Conservation (phyloP, 305 asterid species). For the Stenogyne calaminthoides region DNA sequence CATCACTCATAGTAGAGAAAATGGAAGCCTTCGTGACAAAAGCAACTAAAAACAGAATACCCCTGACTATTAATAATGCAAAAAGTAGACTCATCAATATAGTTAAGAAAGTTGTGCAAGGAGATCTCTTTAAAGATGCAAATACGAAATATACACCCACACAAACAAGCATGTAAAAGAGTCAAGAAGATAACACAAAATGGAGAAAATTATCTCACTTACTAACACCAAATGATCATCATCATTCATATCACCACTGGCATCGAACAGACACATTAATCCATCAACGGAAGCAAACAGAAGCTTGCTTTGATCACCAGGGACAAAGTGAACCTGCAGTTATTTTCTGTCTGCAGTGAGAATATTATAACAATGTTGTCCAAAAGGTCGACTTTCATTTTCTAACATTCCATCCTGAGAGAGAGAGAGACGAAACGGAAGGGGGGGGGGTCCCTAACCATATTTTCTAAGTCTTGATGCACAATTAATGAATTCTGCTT, state of each 20-base stretch:
- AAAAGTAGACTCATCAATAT: background rate
- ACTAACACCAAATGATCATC: conserved; percentile 85
- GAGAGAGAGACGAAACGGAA: background rate
- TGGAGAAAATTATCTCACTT: conserved; percentile 38
- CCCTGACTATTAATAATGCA: conserved; percentile 1
- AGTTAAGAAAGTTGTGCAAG: background rate
- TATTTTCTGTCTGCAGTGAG: conserved; percentile 20
- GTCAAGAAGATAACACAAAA: conserved; percentile 6
- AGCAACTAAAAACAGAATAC: conserved; percentile 5
- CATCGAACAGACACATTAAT: conserved; percentile 87
- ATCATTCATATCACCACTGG: conserved; percentile 79
- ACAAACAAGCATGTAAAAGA: conserved; percentile 4
- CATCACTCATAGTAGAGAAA: background rate
- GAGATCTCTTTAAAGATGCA: background rate
- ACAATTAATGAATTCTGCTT: background rate
- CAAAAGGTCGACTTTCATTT: background rate
- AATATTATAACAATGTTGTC: conserved; percentile 2
- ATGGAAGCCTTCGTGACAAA: background rate
- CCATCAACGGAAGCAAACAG: conserved; percentile 96
- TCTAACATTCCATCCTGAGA: background rate
- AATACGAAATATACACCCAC: background rate
- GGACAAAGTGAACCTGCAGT: conserved; percentile 83
- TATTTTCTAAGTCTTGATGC: background rate
- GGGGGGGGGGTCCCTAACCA: background rate
- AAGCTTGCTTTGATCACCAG: conserved; percentile 74